These are phyloP conservation scores for Epichloe festucae DNA, from an alignment of 2,329 filamentous ascomycete genomes.

Conservation along the genomic window DNA sequence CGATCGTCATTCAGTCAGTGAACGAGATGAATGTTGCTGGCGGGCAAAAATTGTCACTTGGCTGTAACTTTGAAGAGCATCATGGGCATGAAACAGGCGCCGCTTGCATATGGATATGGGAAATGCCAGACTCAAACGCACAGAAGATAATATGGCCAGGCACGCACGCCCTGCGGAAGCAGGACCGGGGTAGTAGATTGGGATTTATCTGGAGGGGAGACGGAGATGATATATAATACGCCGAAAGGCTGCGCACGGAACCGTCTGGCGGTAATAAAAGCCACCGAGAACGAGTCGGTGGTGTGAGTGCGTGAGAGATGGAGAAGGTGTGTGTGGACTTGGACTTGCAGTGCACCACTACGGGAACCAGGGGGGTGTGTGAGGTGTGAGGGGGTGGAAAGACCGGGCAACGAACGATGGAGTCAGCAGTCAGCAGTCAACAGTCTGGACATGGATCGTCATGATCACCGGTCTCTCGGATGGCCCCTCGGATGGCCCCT, in stretches of 20 bases:
- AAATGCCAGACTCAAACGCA: background rate
- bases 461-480: background rate
- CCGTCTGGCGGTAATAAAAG: background rate
- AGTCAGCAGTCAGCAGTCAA: background rate
- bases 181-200: background rate
- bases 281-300: background rate
- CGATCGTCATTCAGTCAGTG: background rate
- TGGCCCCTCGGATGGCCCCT: too few relatives aligned
- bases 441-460: background rate
- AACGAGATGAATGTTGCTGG: background rate
- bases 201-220: background rate
- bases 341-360: background rate
- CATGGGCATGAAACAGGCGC: background rate
- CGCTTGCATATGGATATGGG: background rate
- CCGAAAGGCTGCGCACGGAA: background rate
- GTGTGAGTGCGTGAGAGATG: background rate
- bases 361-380: conserved; percentile 1
- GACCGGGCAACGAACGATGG: background rate
- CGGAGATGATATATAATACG: conserved; percentile 4
- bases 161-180: conserved; percentile 6
- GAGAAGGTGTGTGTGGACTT: background rate
- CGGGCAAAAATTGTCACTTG: background rate
- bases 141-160: conserved; percentile 1
- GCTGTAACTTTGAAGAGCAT: background rate
- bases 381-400: background rate